Percentiles rank a stretch among this genome's conserved stretches.
Evolutionary conservation across 176 grass and related monocot species (phyloP).

Genomic region (Eleusine coracana): DNA sequence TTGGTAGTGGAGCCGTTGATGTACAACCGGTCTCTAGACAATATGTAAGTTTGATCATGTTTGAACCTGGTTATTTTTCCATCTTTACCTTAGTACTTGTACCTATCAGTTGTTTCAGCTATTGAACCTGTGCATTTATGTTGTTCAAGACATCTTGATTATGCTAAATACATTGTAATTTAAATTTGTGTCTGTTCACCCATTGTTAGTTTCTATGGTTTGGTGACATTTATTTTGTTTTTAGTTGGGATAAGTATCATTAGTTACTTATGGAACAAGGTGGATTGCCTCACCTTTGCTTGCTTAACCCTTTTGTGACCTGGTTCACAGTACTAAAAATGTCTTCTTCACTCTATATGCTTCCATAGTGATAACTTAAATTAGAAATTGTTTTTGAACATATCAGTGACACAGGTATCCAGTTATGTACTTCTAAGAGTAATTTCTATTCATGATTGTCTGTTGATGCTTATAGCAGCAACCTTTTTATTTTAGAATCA

Average conservation of each 20-base stretch:
- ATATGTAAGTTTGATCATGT: conserved; percentile 51
- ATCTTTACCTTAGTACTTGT: conserved; percentile 8
- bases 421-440: conserved; percentile 4
- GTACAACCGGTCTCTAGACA: conserved; percentile 52
- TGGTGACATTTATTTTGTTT: not conserved
- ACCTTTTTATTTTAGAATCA: not conserved
- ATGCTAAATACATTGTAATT: not conserved
- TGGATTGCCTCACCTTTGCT: not conserved
- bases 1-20: conserved; percentile 42
- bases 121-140: not conserved
- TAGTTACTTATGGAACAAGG: not conserved
- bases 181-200: not conserved
- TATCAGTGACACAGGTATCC: not conserved
- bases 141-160: not conserved
- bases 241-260: not conserved
- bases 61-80: conserved; percentile 15
- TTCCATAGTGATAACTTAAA: conserved; percentile 8
- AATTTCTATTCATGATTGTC: conserved; percentile 6
- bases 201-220: not conserved
- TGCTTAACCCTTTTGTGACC: not conserved
- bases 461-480: not conserved
- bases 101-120: conserved; percentile 3
- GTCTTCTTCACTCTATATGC: not conserved
- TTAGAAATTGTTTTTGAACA: not conserved
- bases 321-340: conserved; percentile 1